Conservation (phyloP, 176 grass and related monocot species). For the Eleusine coracana region DNA sequence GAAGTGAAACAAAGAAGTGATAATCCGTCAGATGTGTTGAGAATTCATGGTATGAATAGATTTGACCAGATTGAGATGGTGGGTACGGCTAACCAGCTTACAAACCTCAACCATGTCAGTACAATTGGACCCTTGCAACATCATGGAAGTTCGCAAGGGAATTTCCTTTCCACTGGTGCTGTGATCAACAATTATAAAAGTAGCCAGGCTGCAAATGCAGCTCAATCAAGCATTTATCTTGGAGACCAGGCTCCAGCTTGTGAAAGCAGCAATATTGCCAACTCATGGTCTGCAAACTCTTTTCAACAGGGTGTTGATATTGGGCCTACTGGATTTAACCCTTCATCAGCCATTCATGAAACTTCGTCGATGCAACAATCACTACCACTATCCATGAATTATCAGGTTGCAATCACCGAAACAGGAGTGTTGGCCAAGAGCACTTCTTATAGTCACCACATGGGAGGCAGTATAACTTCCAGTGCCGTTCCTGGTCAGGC, state of each 20-base stretch:
- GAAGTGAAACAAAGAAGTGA: constrained; percentile 41
- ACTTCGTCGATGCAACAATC: constrained; percentile 39
- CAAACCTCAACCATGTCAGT: constrained; percentile 25
- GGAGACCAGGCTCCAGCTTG: constrained; percentile 43
- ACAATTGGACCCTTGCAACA: constrained; percentile 31
- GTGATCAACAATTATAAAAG: constrained; percentile 34
- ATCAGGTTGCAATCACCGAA: constrained; percentile 32
- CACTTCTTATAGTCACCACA: constrained; percentile 45
- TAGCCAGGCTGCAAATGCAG: constrained; percentile 37
- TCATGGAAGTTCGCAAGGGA: constrained; percentile 37
- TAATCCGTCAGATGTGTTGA: constrained; percentile 19
- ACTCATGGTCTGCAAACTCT: constrained; percentile 47
- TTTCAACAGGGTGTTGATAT: constrained; percentile 27
- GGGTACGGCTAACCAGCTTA: constrained; percentile 18
- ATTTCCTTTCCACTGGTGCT: constrained; percentile 38
- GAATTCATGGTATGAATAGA: constrained; percentile 43
- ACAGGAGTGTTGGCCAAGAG: constrained; percentile 36
- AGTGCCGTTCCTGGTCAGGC: constrained; percentile 25
- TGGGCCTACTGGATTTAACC: constrained; percentile 46
- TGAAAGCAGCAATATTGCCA: constrained; percentile 44
- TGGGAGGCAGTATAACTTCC: constrained; percentile 36
- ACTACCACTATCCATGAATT: constrained; percentile 35
- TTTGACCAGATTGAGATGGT: constrained; percentile 29
- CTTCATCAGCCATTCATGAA: constrained; percentile 39
- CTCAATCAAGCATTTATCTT: constrained; percentile 55